Conservation (phyloP, 331 rosid species). For the Malus hybrid region DNA sequence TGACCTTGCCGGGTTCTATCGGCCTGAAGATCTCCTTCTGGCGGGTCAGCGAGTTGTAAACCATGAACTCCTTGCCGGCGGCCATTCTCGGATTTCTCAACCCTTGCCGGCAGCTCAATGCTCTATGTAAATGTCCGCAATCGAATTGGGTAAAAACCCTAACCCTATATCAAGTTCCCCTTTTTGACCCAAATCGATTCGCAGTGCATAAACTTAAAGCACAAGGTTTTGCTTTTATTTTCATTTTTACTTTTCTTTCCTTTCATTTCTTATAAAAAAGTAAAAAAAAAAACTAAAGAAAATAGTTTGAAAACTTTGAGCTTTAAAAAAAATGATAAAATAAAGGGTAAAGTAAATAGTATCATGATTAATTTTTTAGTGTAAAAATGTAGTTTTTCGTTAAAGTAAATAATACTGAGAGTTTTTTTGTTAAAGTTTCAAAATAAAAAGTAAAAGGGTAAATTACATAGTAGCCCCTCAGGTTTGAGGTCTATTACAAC, state of each 20-base stretch:
- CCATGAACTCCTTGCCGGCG: conserved; percentile 42
- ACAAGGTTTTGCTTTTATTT: background rate
- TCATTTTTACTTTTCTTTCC: background rate
- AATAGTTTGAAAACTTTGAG: too few species aligned
- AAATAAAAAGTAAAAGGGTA: too few species aligned
- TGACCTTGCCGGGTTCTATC: conserved; percentile 51
- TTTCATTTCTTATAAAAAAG: too few species aligned
- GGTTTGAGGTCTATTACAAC: too few species aligned
- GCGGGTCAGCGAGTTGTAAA: conserved; percentile 79
- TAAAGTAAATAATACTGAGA: too few species aligned
- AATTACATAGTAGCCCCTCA: too few species aligned
- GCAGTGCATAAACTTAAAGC: background rate
- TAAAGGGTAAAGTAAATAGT: too few species aligned
- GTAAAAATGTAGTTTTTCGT: too few species aligned
- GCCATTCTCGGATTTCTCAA: conserved; percentile 9
- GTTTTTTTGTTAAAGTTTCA: too few species aligned
- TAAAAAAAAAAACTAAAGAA: too few species aligned
- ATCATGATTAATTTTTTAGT: too few species aligned
- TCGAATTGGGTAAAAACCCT: background rate
- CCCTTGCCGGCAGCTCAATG: background rate
- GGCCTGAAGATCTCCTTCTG: conserved; percentile 72
- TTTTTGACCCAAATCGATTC: background rate
- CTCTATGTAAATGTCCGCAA: background rate
- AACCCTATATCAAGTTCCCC: background rate
- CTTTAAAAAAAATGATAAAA: too few species aligned